Base-by-base conservation (phyloP, 257 asterid genomes). In the Petunia secreta region DNA sequence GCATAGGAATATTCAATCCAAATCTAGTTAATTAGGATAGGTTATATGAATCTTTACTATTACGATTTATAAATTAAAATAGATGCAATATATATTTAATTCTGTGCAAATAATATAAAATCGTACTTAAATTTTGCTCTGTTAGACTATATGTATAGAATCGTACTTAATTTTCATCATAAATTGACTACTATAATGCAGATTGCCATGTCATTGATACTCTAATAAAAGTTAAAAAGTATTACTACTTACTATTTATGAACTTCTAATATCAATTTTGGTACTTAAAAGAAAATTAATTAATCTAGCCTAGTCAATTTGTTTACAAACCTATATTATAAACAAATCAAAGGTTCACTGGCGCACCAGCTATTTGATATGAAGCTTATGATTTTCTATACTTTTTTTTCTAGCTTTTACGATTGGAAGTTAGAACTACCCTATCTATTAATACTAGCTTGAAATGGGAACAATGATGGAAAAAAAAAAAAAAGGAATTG, bases 341-440 rank as follows among this genome's bases (percentile, higher is more conserved):
- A 44, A 16, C 76, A 69, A 69, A 69, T 69, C 41, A 34, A 62
- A 65, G 38, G 6, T 5, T 65, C 40, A 44, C 43, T 14, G 37
- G 53, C 41, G 6, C 52, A 14, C 74, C 37, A 40, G 74, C 46
- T 36, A 14, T 1, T 65, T 65, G 6, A 65, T 65, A 3, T 39
- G 41, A 53, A 53, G 58, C 58, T 53, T 9, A 53, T 53, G 58
- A 1, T 8, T 53, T 53, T 10, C 43, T 41, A 15, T 67, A 8
- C 38, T 41, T 41, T 2, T 3, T 67, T 67, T 67, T 15, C 44
- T 71, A 48, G 25, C 44, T 34, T 71, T 71, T 48, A 60, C 43
- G 1, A 44, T 71, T 48, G 77, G 77, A 71, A 71, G 77, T 71
- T 71, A 48, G 77, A 71, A 34, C 62, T 5, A 48, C 62, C 77